Evolutionary conservation across 106 monocot species (phyloP), one percentile per base, ranked within the genome.

Genomic region (Phalaenopsis aphrodite): DNA sequence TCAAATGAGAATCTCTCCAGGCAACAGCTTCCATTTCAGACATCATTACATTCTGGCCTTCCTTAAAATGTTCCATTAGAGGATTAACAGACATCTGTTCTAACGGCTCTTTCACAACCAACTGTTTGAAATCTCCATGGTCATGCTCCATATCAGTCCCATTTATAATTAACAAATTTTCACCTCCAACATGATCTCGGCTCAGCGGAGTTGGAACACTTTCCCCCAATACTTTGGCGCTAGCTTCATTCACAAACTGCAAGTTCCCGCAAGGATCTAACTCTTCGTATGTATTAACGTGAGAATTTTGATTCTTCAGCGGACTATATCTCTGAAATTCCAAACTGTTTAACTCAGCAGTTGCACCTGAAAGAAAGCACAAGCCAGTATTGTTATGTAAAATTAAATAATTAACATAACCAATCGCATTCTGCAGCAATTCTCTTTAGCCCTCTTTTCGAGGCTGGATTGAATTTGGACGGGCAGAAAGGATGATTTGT

Each of bases 281-380:
- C n/a, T 83, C 72, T 47, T 88, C 82, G 38, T 80, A 56, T 83
- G 74, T 6, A 56, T 68, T 84, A 39, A 38, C 46, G 57, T n/a
- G 79, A 80, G 75, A 80, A 72, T 41, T 42, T 38, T 75, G 81
- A 52, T 12, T 15, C 52, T 52, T 52, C 52, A 14, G 80, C 42
- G 76, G 77, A 52, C 78, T 83, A 79, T 85, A 88, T 72, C 23
- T 84, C 81, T 48, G 83, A 67, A 30, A 43, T 42, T 89, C 77
- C 71, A 97, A 73, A 75, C 58, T 55, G 61, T 72, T 81, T 43
- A 96, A 68, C 41, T 92, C 87, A 38, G 64, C 67, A 19, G 88
- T 86, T 66, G 87, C 55, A 86, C 92, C 96, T 96, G 87, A 37
- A 86, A 58, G 52, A 12, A 52, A 52, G 52, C 12, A 52, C 52